Conservation (phyloP, 2,329 filamentous ascomycete genomes). For the Cytospora chrysosperma region DNA sequence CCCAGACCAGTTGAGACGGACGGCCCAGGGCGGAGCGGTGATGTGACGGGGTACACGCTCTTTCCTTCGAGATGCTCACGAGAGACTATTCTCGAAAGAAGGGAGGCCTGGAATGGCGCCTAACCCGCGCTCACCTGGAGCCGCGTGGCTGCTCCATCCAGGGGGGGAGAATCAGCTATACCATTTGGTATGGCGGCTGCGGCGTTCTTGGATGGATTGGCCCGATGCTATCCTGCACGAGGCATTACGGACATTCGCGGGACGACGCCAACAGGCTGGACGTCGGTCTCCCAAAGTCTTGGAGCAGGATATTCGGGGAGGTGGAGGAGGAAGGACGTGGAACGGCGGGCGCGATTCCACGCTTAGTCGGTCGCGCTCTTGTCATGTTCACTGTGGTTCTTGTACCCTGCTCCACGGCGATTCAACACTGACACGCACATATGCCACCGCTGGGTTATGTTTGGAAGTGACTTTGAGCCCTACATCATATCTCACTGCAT, state of each 20-base stretch:
- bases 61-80: neutral
- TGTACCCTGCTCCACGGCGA: neutral
- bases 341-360: neutral
- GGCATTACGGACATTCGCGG: neutral
- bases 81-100: neutral
- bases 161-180: neutral
- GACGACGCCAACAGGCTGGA: neutral
- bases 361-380: conserved; percentile 4
- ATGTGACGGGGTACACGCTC: neutral
- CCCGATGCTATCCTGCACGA: neutral
- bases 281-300: neutral
- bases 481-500: neutral
- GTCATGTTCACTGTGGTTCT: neutral
- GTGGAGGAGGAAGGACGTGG: neutral
- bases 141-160: neutral
- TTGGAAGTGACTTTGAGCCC: neutral
- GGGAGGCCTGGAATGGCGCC: neutral
- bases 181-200: neutral
- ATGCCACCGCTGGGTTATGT: neutral
- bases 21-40: no score
- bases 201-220: neutral
- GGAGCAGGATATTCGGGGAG: neutral
- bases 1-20: no score
- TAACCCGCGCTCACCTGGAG: neutral
- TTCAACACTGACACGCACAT: neutral